phyloP scores from a whole-genome alignment of 345 rosid genomes.

The Microthlaspi erraticum region DNA sequence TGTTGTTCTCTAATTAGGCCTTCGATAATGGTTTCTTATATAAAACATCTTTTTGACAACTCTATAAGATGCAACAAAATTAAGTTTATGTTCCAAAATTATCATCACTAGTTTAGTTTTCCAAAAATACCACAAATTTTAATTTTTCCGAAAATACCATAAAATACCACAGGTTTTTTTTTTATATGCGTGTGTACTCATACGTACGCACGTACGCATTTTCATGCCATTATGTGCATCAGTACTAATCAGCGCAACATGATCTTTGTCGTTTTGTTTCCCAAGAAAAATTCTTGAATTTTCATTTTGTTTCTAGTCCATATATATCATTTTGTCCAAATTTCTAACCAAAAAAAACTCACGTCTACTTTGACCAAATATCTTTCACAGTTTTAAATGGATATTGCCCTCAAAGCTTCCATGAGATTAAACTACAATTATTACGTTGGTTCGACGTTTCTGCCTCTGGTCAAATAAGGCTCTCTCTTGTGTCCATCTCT shows the following conservation, averaged over 20 bases:
- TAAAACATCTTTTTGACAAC: too few relatives aligned
- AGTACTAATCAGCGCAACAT: slow-evolving; percentile 10
- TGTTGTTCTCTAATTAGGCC: too few relatives aligned
- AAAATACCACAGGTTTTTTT: too few relatives aligned
- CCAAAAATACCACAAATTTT: too few relatives aligned
- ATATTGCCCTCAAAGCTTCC: neutral
- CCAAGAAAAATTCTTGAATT: neutral
- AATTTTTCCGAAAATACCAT: too few relatives aligned
- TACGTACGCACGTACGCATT: slow-evolving; percentile 23
- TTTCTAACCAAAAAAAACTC: neutral
- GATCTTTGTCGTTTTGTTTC: slow-evolving; percentile 31
- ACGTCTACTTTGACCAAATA: slow-evolving; percentile 36
- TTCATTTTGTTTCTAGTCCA: slow-evolving; percentile 24
- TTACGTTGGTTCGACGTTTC: slow-evolving; percentile 23
- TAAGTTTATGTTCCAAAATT: too few relatives aligned
- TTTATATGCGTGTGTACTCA: neutral
- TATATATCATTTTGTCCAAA: neutral
- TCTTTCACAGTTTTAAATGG: slow-evolving; percentile 10
- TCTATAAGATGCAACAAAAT: too few relatives aligned
- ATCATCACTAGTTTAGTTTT: too few relatives aligned
- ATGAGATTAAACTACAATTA: neutral
- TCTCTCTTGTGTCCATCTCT: slow-evolving; percentile 11
- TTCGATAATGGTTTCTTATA: too few relatives aligned
- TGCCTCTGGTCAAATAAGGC: slow-evolving; percentile 40
- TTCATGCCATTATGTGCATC: slow-evolving; percentile 3